Percentiles rank a stretch among this genome's conserved stretches.
These are phyloP conservation scores for Persicaria tinctoria DNA, from an alignment of 148 eudicot genomes.

Conservation along the genomic window DNA sequence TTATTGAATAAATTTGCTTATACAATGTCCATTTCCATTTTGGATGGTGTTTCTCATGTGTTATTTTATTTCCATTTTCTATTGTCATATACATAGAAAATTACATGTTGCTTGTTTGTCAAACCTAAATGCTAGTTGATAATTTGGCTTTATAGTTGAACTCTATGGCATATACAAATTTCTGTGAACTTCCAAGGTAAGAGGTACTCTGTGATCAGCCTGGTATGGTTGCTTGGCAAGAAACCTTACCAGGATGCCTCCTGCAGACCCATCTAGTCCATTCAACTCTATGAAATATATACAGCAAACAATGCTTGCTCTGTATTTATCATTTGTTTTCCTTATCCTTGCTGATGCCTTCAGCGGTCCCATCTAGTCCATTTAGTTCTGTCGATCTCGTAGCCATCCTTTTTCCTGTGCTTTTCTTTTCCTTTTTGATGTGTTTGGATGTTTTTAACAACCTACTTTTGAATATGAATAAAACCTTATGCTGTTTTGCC, in stretches of 20 bases:
- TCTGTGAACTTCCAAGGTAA: neutral
- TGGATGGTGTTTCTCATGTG: too few relatives aligned
- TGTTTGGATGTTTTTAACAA: neutral
- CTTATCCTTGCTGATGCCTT: slow-evolving; percentile 41
- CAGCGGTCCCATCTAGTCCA: slow-evolving; percentile 37
- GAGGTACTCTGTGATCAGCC: slow-evolving; percentile 14
- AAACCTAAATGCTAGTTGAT: neutral
- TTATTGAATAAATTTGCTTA: neutral
- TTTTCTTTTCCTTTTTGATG: neutral
- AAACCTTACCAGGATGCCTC: too few relatives aligned
- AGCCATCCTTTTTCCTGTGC: slow-evolving; percentile 6
- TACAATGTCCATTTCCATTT: neutral
- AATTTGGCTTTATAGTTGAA: neutral
- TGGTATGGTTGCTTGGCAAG: neutral
- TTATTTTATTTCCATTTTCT: too few relatives aligned
- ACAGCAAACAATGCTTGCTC: neutral
- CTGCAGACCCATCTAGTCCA: too few relatives aligned
- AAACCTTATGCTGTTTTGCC: neutral
- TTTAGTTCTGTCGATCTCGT: slow-evolving; percentile 36
- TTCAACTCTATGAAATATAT: too few relatives aligned
- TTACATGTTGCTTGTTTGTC: neutral
- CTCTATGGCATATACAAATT: neutral
- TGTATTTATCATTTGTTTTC: slow-evolving; percentile 17
- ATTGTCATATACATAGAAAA: neutral
- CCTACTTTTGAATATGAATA: neutral